Evolutionary conservation across 2,329 filamentous ascomycete genomes (phyloP).

Genomic region (Penicillium sp.): DNA sequence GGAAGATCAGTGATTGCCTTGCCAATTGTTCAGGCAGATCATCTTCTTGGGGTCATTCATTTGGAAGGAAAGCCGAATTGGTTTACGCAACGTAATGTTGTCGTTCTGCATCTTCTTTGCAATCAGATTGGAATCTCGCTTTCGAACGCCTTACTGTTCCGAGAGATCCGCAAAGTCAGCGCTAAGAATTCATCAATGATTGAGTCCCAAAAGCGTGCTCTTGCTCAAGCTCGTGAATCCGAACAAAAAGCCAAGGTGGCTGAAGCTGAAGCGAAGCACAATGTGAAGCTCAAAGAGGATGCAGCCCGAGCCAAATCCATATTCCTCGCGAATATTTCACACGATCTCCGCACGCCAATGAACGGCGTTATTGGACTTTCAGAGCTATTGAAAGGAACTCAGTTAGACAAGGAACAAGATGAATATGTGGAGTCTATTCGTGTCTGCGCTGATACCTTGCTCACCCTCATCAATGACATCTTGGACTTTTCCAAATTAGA

Average conservation of each 20-base stretch:
- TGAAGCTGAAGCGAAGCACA: slow-evolving; percentile 58
- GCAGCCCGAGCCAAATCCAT: slow-evolving; percentile 74
- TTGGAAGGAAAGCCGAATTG: slow-evolving; percentile 58
- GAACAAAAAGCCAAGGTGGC: slow-evolving; percentile 61
- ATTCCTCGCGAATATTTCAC: slow-evolving; percentile 90
- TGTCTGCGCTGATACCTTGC: slow-evolving; percentile 64
- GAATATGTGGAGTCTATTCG: slow-evolving; percentile 59
- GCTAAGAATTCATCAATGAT: slow-evolving; percentile 61
- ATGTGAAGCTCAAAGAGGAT: slow-evolving; percentile 61
- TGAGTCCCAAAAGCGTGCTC: slow-evolving; percentile 57
- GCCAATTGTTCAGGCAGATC: slow-evolving; percentile 56
- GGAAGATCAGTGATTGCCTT: slow-evolving; percentile 58
- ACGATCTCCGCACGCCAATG: slow-evolving; percentile 84
- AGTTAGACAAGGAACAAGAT: slow-evolving; percentile 53
- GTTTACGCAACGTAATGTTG: slow-evolving; percentile 55
- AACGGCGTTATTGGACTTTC: slow-evolving; percentile 85
- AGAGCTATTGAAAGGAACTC: slow-evolving; percentile 55
- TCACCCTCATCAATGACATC: slow-evolving; percentile 88
- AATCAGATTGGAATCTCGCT: slow-evolving; percentile 61
- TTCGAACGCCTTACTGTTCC: slow-evolving; percentile 59
- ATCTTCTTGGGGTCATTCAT: slow-evolving; percentile 56
- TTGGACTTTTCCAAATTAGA: slow-evolving; percentile 83
- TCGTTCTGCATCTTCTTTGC: slow-evolving; percentile 52
- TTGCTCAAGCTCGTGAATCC: slow-evolving; percentile 56
- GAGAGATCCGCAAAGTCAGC: slow-evolving; percentile 55